phyloP scores from a whole-genome alignment of 441 rosid genomes.

The Hura crepitans region DNA sequence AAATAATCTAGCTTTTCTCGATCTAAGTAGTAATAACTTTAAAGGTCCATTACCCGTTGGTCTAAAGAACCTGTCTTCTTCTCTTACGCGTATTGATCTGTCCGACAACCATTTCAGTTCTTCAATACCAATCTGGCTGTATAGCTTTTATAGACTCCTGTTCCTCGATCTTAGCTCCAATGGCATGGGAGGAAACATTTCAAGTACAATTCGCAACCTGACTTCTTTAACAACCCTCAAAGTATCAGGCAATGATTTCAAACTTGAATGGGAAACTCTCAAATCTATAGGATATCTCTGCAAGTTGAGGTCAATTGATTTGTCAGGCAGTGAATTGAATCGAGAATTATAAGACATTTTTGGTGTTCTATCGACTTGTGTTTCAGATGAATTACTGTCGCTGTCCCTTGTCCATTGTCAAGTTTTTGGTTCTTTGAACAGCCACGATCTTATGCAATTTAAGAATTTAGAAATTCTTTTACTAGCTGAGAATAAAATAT shows the following conservation, averaged over 20 bases:
- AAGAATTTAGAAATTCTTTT: not conserved
- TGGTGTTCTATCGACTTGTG: not conserved
- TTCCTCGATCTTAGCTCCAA: not conserved
- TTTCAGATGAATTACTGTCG: not conserved
- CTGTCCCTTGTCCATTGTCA: not conserved
- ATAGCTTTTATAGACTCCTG: constrained; percentile 16
- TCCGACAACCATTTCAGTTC: constrained; percentile 19
- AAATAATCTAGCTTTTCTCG: too few species aligned
- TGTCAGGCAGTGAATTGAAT: not conserved
- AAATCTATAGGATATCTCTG: constrained; percentile 13
- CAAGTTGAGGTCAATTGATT: not conserved
- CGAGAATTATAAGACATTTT: not conserved
- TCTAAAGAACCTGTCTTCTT: constrained; percentile 23
- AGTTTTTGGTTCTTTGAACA: not conserved
- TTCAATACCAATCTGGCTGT: constrained; percentile 17
- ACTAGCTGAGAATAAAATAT: not conserved
- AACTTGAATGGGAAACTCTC: constrained; percentile 18
- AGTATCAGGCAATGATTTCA: not conserved
- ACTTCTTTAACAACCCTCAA: constrained; percentile 4
- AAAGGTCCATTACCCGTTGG: constrained; percentile 17
- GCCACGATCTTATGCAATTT: not conserved
- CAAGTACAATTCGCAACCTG: constrained; percentile 2
- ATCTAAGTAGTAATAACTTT: not conserved
- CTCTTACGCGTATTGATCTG: constrained; percentile 27
- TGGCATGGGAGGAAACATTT: constrained; percentile 10